Evolutionary conservation across 805 yeast genomes (phyloP), one percentile per base, ranked within the genome.

Genomic region (Kluyveromyces siamensis): DNA sequence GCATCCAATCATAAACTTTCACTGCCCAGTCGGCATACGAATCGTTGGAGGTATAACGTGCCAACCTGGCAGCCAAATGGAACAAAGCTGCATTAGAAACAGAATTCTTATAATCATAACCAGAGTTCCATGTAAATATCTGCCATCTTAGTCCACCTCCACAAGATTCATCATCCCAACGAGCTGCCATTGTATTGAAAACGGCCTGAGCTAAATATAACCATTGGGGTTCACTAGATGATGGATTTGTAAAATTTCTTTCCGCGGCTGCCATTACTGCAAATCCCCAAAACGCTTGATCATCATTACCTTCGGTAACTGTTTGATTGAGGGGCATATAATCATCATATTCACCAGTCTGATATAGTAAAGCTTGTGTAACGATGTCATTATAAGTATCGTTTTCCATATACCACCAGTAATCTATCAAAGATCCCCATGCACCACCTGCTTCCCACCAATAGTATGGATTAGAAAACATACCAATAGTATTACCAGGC

Each of bases 401-500:
- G 66, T 90, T 83, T 44, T 80, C 72, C 65, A 91, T 84, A 57
- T 79, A 76, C 56, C 69, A 80, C 72, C 86, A 76, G 61, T 81
- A 85, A 65, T 88, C 96, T 37, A 91, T 62, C 70, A 86, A 63
- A 2, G 74, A 69, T 13, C 77, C 77, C 66, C 72, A 83, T 0
- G 89, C 89, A 55, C 87, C 91, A 58, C 95, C 96, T 38, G 90
- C 88, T 65, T 84, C 82, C 95, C 95, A 87, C 99, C 98, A 91
- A 74, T 91, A 91, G 73, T 91, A 90, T 0, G 98, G 98, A 61
- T 74, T 70, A 11, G 82, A 72, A 65, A 93, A 90, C 89, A 85
- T 81, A 40, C 98, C 99, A 27, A 86, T 72, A 5, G 89, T 77
- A 8, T 90, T 84, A 36, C 96, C 97, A 40, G 73, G 65, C 33